These are phyloP conservation scores for Gynochthodes officinalis DNA, from an alignment of 257 asterid species.

Conservation along the genomic window DNA sequence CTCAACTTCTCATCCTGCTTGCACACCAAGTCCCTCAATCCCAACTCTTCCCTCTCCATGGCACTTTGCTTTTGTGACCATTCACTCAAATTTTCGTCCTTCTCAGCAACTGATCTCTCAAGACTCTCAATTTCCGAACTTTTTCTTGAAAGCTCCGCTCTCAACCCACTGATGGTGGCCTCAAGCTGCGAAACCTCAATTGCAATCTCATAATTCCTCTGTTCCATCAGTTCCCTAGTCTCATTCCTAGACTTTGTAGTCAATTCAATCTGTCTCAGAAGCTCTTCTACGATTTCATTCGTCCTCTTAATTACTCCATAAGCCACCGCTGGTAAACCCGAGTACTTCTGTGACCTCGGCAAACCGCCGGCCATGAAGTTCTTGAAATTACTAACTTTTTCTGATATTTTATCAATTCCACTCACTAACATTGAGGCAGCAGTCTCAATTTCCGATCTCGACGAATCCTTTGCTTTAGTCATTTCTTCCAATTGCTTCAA, in stretches of 20 bases:
- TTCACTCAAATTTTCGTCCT: conserved; percentile 46
- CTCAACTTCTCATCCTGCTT: conserved; percentile 46
- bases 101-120: conserved; percentile 47
- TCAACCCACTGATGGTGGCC: conserved; percentile 68
- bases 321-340: conserved; percentile 89
- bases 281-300: conserved; percentile 92
- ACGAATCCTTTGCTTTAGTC: conserved; percentile 48
- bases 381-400: conserved; percentile 69
- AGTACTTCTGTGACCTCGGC: conserved; percentile 80
- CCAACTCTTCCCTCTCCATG: conserved; percentile 53
- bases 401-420: conserved; percentile 88
- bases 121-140: conserved; percentile 45
- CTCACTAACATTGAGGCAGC: conserved; percentile 86
- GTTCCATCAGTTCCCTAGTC: conserved; percentile 78
- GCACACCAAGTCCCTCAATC: conserved; percentile 46
- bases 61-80: conserved; percentile 42
- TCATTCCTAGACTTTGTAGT: conserved; percentile 66
- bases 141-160: conserved; percentile 67
- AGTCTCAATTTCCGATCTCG: conserved; percentile 69
- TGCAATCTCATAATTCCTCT: conserved; percentile 95
- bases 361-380: conserved; percentile 70
- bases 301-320: conserved; percentile 92
- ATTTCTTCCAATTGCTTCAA: conserved; percentile 64
- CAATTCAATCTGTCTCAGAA: conserved; percentile 61
- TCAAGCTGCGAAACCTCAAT: conserved; percentile 93